Evolutionary conservation across 2,329 filamentous ascomycete genomes (phyloP).

Genomic region (Sporothrix phasma): DNA sequence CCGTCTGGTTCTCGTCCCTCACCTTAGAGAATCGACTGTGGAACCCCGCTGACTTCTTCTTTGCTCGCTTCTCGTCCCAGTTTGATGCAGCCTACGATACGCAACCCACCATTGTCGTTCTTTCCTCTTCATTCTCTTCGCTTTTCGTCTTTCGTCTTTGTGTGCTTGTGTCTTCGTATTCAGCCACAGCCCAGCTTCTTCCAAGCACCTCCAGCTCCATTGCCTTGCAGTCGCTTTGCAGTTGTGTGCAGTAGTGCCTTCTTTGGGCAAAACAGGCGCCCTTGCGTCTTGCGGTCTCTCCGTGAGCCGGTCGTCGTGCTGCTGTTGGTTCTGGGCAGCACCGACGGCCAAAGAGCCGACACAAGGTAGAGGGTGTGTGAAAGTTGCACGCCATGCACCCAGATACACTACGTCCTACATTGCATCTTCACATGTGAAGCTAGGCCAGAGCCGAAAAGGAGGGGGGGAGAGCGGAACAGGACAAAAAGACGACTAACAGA

Average conservation of each 20-base stretch:
- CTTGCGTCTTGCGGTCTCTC: no score
- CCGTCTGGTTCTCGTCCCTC: no score
- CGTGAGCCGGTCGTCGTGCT: no score
- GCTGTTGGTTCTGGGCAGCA: no score
- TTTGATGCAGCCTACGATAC: background rate
- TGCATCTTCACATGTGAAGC: constrained; percentile 7
- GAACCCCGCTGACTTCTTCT: background rate
- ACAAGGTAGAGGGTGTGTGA: background rate
- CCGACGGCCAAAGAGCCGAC: no score
- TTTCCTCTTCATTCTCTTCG: background rate
- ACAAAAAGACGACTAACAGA: no score
- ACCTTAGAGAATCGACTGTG: no score
- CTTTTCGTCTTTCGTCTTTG: no score
- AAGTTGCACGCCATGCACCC: background rate
- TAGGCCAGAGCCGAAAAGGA: background rate
- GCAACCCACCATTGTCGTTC: background rate
- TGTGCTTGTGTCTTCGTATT: background rate
- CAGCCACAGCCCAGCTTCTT: background rate
- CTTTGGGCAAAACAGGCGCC: background rate
- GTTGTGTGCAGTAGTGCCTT: background rate
- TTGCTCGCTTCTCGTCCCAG: no score
- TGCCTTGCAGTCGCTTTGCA: background rate
- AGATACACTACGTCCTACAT: background rate
- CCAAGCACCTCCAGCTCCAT: background rate
- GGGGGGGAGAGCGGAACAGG: background rate